Conservation (phyloP, 495 filamentous ascomycete species). For the Thermochaetoides thermophila region DNA sequence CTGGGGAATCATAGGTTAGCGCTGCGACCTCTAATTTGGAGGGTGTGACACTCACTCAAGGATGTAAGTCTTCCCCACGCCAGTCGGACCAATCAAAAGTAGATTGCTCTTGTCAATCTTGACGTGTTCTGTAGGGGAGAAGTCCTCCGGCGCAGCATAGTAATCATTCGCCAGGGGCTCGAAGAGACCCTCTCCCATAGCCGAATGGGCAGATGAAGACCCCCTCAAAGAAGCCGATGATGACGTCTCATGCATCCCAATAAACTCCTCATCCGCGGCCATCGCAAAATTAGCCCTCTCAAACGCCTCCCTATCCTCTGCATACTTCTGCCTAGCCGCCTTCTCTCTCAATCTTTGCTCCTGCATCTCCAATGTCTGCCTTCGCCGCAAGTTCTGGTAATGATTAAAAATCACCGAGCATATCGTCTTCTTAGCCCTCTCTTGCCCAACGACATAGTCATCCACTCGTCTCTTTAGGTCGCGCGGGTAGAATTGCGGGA, state of each 20-base stretch:
- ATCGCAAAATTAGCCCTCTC: slow-evolving; percentile 16
- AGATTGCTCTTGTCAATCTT: slow-evolving; percentile 94
- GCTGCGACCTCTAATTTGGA: no score
- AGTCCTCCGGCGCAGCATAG: slow-evolving; percentile 29
- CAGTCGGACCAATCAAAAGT: slow-evolving; percentile 82
- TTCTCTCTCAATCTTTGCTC: slow-evolving; percentile 46
- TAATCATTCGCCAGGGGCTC: neutral
- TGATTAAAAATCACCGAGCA: slow-evolving; percentile 95
- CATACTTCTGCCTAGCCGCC: slow-evolving; percentile 29
- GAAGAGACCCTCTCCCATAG: no score
- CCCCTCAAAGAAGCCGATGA: no score
- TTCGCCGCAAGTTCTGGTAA: slow-evolving; percentile 73
- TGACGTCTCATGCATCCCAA: no score
- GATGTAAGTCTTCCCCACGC: slow-evolving; percentile 95
- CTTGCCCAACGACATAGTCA: slow-evolving; percentile 91
- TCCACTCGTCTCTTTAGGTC: slow-evolving; percentile 83
- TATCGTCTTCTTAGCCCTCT: slow-evolving; percentile 88
- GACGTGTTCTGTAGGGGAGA: slow-evolving; percentile 40
- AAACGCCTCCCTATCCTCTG: slow-evolving; percentile 25
- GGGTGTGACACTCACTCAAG: slow-evolving; percentile 56
- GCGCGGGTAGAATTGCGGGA: slow-evolving; percentile 61
- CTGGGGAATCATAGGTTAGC: no score
- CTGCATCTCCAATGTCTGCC: slow-evolving; percentile 64
- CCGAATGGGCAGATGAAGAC: no score
- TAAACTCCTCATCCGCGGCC: slow-evolving; percentile 14